These are phyloP conservation scores for Debaryomyces fabryi DNA, from an alignment of 1,139 yeast genomes.

Conservation along the genomic window DNA sequence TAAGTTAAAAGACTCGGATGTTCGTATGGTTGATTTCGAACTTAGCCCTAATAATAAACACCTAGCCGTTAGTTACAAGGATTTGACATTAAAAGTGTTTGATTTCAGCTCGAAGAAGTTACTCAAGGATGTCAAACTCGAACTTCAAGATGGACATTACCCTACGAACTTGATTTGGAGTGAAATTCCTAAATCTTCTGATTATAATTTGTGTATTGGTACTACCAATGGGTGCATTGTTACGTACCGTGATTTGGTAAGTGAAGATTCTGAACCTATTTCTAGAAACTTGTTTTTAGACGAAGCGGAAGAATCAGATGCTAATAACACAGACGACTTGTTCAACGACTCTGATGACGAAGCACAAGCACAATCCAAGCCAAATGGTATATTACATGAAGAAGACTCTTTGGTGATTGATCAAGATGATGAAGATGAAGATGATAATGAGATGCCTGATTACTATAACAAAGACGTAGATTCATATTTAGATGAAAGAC, in stretches of 20 bases:
- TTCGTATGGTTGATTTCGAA: conserved; percentile 50
- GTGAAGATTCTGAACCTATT: conserved; percentile 13
- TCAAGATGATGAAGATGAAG: conserved; percentile 33
- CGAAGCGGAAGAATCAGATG: conserved; percentile 30
- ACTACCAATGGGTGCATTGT: conserved; percentile 57
- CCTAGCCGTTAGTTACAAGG: conserved; percentile 57
- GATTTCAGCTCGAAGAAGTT: conserved; percentile 30
- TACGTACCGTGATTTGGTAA: conserved; percentile 35
- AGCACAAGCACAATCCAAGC: conserved; percentile 20
- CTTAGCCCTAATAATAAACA: conserved; percentile 65
- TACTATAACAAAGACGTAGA: conserved; percentile 21
- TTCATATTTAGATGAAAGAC: conserved; percentile 19
- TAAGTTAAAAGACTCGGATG: conserved; percentile 24
- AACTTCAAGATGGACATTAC: conserved; percentile 5
- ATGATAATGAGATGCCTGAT: conserved; percentile 14
- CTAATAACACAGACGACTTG: conserved; percentile 27
- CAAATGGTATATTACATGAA: conserved; percentile 22
- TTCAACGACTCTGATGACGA: conserved; percentile 22
- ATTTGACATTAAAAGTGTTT: conserved; percentile 60
- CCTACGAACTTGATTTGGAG: conserved; percentile 29
- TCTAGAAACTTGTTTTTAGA: conserved; percentile 18
- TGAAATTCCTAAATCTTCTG: conserved; percentile 8
- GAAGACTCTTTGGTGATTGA: conserved; percentile 43
- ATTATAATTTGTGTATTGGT: conserved; percentile 44
- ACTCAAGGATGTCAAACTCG: conserved; percentile 7